Conservation (phyloP, 106 monocot species). For the Acanthochlamys bracteata region DNA sequence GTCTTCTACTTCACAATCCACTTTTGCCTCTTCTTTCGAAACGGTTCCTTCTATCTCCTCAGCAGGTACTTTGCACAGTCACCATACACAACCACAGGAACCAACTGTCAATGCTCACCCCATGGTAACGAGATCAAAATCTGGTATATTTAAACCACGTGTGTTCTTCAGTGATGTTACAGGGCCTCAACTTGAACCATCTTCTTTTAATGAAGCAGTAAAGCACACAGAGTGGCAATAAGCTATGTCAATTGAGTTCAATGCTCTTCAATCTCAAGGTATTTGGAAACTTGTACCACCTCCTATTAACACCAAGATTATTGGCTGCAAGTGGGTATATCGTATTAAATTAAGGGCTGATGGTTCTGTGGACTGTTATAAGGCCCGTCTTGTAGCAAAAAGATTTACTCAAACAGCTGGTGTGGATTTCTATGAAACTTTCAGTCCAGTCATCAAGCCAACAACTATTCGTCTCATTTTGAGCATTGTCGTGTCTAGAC, state of each 20-base stretch:
- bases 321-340: background rate
- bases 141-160: no score
- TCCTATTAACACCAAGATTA: background rate
- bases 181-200: background rate
- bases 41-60: no score
- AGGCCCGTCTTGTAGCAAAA: background rate
- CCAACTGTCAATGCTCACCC: no score
- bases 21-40: no score
- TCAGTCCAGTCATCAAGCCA: background rate
- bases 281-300: no score
- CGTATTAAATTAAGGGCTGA: background rate
- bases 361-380: background rate
- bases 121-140: no score
- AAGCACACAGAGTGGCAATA: background rate
- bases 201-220: background rate
- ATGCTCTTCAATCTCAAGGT: background rate
- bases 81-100: no score
- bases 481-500: background rate
- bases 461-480: constrained; percentile 1
- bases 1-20: no score
- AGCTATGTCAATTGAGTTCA: background rate
- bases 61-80: no score
- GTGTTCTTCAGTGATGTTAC: no score
- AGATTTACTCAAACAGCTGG: background rate
- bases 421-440: background rate